These are phyloP conservation scores for Ballota nigra DNA, from an alignment of 257 asterid genomes.

Conservation along the genomic window DNA sequence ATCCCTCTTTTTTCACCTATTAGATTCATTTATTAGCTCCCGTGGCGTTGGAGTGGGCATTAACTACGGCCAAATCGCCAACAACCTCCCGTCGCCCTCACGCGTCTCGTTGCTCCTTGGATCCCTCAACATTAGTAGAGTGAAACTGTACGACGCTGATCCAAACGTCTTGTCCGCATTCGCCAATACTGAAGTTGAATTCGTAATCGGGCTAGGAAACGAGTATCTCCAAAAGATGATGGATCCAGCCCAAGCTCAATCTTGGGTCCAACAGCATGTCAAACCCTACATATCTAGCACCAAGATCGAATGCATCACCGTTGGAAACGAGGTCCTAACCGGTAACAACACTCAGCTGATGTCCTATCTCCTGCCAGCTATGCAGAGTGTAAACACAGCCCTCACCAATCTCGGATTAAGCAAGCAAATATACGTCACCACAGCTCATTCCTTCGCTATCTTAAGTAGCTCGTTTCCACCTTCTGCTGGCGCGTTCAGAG, in stretches of 20 bases:
- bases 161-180: constrained; percentile 70
- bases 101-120: constrained; percentile 61
- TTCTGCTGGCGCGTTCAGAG: constrained; percentile 64
- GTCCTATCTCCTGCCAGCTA: constrained; percentile 73
- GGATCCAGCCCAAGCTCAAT: constrained; percentile 71
- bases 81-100: constrained; percentile 79
- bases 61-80: constrained; percentile 94
- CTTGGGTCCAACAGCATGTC: constrained; percentile 75
- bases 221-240: constrained; percentile 63
- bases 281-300: constrained; percentile 65
- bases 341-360: constrained; percentile 59
- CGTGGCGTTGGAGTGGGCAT: constrained; percentile 68
- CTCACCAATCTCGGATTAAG: constrained; percentile 59
- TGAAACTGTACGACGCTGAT: constrained; percentile 87
- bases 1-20: neutral
- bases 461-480: constrained; percentile 79
- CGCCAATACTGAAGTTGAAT: constrained; percentile 67
- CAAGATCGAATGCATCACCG: constrained; percentile 67
- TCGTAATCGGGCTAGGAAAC: constrained; percentile 75
- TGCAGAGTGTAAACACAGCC: constrained; percentile 58
- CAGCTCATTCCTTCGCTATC: constrained; percentile 74
- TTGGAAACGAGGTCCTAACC: constrained; percentile 83
- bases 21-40: constrained; percentile 42
- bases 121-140: constrained; percentile 73
- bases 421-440: constrained; percentile 58